A percentile compares a stretch with the other conserved stretches of the same genome.
phyloP scores from a whole-genome alignment of 805 yeast genomes.

The Suhomyces faveliae region DNA sequence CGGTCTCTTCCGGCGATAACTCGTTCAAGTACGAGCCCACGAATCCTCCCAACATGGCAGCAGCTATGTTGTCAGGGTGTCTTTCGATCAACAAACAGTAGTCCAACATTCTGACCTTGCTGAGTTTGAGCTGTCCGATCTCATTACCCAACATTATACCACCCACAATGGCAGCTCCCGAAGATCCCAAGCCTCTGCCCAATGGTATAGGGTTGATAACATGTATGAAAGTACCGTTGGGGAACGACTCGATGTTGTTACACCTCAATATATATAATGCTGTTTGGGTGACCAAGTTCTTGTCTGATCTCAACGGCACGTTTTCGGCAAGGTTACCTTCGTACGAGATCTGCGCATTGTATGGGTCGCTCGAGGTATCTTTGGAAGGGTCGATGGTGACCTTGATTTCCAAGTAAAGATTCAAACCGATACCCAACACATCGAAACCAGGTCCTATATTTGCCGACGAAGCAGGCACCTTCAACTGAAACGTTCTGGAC shows the following conservation, averaged over 20 bases:
- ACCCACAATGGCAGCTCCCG: constrained; percentile 98
- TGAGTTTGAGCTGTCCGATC: constrained; percentile 68
- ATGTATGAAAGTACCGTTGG: constrained; percentile 75
- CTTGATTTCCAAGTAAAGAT: constrained; percentile 65
- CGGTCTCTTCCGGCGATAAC: constrained; percentile 66
- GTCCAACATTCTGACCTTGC: constrained; percentile 83
- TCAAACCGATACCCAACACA: constrained; percentile 88
- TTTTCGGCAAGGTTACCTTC: constrained; percentile 77
- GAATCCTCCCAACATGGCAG: constrained; percentile 99
- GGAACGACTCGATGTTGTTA: constrained; percentile 72
- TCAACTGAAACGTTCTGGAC: constrained; percentile 46
- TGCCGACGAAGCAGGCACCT: constrained; percentile 95
- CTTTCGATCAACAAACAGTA: constrained; percentile 96
- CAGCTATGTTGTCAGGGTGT: constrained; percentile 97
- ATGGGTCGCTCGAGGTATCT: constrained; percentile 55
- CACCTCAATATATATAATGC: constrained; percentile 90
- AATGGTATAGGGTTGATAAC: constrained; percentile 91
- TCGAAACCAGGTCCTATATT: constrained; percentile 99
- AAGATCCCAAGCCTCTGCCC: constrained; percentile 96
- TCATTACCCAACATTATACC: constrained; percentile 91
- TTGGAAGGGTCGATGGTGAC: constrained; percentile 59
- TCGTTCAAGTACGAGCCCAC: constrained; percentile 93
- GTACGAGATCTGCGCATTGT: constrained; percentile 68
- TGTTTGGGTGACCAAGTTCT: constrained; percentile 85
- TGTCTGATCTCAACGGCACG: constrained; percentile 76